Base-by-base conservation (phyloP, 202 grass and related monocot species). In the Schoenoplectus triqueter region DNA sequence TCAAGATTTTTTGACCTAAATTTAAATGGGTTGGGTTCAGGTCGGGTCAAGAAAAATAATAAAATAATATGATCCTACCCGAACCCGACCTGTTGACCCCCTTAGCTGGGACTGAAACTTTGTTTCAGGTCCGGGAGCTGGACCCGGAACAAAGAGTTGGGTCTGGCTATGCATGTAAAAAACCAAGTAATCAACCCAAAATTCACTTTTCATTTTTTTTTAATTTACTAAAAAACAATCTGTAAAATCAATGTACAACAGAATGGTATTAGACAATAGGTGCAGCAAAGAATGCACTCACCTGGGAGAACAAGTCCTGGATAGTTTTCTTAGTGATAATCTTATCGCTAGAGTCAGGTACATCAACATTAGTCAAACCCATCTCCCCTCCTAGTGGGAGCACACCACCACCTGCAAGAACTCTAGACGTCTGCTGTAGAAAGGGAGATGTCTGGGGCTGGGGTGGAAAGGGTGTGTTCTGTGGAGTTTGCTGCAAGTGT, bases 281-380 rank as follows among this genome's bases (percentile, higher is more conserved):
- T 80, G 80, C 59, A 44, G 55, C 61, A 65, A 85, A 72, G 4
- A 75, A 71, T 54, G 10, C 85, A 69, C 67, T 19, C 75, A 98
- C 96, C 88, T 98, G 96, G 46, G 80, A 85, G 81, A 98, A 86
- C 86, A 98, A 87, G 57, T 95, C 96, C 72, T 86, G 90, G 81
- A 98, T 91, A 87, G 88, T 98, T 91, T 91, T 93, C 90, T 95
- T 95, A 85, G 73, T 92, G 41, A 98, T 78, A 84, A 95, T 82
- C 17, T 87, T 92, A 85, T 90, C 76, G 48, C 90, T 82, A 87
- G 82, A 86, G 78, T 93, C 91, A 46, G 87, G 78, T 84, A 56
- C 78, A 88, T 95, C 82, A 76, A 87, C 41, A 72, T 81, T 79
- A 3, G 48, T 57, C 7, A 78, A 72, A 71, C 51, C n/a, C 21